These are phyloP conservation scores for Sporobolomyces pararoseus DNA, from an alignment of 768 basidiomycete genomes.

Conservation along the genomic window DNA sequence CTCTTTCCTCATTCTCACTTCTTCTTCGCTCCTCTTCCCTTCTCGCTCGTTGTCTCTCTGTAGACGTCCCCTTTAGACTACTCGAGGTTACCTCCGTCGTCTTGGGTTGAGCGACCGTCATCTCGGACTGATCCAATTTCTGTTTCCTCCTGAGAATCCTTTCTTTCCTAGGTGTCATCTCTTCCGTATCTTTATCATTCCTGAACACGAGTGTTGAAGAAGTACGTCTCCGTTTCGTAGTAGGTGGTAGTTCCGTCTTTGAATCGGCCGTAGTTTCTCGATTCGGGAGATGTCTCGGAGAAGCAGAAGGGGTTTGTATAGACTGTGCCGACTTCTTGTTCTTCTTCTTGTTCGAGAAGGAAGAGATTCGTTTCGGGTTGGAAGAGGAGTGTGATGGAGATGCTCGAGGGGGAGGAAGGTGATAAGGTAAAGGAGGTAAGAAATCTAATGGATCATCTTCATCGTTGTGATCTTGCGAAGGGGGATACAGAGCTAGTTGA, in stretches of 20 bases:
- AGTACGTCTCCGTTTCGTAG: neutral
- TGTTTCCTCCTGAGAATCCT: neutral
- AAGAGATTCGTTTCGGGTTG: neutral
- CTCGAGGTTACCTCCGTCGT: too few relatives aligned
- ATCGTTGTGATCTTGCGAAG: too few relatives aligned
- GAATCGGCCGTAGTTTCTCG: too few relatives aligned
- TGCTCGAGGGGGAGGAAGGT: too few relatives aligned
- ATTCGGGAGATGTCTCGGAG: neutral
- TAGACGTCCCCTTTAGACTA: too few relatives aligned
- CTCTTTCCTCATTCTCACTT: neutral
- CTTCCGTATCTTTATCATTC: neutral
- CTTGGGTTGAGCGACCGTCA: too few relatives aligned
- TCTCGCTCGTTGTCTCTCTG: neutral
- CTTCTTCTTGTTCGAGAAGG: neutral
- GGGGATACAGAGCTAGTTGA: neutral
- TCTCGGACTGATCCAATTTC: neutral
- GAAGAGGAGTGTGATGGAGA: too few relatives aligned
- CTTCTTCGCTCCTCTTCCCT: neutral
- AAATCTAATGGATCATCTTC: neutral
- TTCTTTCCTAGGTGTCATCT: neutral
- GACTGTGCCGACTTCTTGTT: neutral
- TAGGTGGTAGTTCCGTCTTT: too few relatives aligned
- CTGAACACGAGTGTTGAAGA: neutral
- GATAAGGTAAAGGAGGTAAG: neutral
- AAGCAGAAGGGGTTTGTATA: neutral